These are phyloP conservation scores for Ustilago crameri DNA, from an alignment of 1,284 basidiomycete species.

Conservation along the genomic window DNA sequence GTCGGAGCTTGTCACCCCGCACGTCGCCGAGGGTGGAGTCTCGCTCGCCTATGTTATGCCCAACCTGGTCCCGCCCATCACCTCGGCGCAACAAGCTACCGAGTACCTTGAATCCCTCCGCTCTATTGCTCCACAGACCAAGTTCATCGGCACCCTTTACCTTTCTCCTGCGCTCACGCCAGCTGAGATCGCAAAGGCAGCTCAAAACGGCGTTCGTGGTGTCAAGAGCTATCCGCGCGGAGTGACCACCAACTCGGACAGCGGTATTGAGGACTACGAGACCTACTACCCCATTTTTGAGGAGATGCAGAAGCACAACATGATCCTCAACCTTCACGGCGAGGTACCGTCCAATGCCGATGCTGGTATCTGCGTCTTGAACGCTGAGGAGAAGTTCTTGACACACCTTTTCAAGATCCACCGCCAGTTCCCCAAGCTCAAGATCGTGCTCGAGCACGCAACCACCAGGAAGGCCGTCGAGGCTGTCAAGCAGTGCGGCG, in stretches of 20 bases:
- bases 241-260: constrained; percentile 96
- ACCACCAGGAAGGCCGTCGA: constrained; percentile 96
- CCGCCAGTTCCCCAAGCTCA: constrained; percentile 84
- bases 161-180: constrained; percentile 89
- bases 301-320: constrained; percentile 90
- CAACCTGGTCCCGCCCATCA: constrained; percentile 92
- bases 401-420: constrained; percentile 88
- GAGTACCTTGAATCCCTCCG: constrained; percentile 82
- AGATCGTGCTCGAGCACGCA: constrained; percentile 99
- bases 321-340: constrained; percentile 97
- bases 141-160: constrained; percentile 96
- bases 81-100: constrained; percentile 82
- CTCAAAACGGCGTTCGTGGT: constrained; percentile 70
- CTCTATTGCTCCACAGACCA: constrained; percentile 79
- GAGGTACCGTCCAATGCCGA: constrained; percentile 91
- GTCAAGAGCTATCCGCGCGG: constrained; percentile 98
- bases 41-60: constrained; percentile 97
- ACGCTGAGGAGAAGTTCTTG: constrained; percentile 91
- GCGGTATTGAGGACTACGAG: constrained; percentile 96
- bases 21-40: constrained; percentile 90
- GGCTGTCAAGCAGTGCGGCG: constrained; percentile 70
- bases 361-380: constrained; percentile 88
- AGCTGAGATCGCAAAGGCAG: constrained; percentile 86
- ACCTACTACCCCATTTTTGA: constrained; percentile 93
- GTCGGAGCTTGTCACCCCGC: constrained; percentile 82